Evolutionary conservation across 805 yeast genomes (phyloP).

Genomic region (Ogataea siamensis): DNA sequence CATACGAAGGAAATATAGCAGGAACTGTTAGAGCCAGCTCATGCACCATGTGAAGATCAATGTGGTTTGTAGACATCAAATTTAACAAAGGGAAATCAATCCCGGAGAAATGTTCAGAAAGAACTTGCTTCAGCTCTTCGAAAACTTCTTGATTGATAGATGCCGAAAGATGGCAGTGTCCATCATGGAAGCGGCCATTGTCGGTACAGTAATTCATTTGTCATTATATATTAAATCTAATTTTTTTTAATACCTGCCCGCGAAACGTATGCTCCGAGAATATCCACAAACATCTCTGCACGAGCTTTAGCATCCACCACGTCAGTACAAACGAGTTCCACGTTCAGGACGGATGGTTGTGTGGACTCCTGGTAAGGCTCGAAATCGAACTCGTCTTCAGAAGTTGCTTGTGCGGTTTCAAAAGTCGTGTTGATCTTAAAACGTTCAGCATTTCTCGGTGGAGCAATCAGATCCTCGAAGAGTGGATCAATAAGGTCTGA

Average conservation of each 20-base stretch:
- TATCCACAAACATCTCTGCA: slow-evolving; percentile 36
- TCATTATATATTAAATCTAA: slow-evolving; percentile 7
- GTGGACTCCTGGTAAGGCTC: slow-evolving; percentile 24
- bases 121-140: slow-evolving; percentile 4
- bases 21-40: slow-evolving; percentile 19
- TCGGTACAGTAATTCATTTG: slow-evolving; percentile 2
- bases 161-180: slow-evolving; percentile 41
- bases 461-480: slow-evolving; percentile 57
- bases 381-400: slow-evolving; percentile 27
- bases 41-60: slow-evolving; percentile 34
- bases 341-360: slow-evolving; percentile 26
- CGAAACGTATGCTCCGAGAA: slow-evolving; percentile 24
- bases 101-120: not conserved
- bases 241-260: slow-evolving; percentile 17
- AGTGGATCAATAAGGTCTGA: slow-evolving; percentile 56
- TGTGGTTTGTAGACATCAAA: slow-evolving; percentile 50
- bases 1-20: slow-evolving; percentile 49
- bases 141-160: slow-evolving; percentile 11
- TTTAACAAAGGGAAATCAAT: slow-evolving; percentile 19
- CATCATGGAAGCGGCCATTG: slow-evolving; percentile 29
- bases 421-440: slow-evolving; percentile 38
- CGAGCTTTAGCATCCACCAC: slow-evolving; percentile 46
- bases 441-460: slow-evolving; percentile 41
- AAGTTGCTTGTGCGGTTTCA: slow-evolving; percentile 3
- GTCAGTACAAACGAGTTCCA: slow-evolving; percentile 39